These are phyloP conservation scores for Extremus antarcticus DNA, from an alignment of 495 filamentous ascomycete species.

Conservation along the genomic window DNA sequence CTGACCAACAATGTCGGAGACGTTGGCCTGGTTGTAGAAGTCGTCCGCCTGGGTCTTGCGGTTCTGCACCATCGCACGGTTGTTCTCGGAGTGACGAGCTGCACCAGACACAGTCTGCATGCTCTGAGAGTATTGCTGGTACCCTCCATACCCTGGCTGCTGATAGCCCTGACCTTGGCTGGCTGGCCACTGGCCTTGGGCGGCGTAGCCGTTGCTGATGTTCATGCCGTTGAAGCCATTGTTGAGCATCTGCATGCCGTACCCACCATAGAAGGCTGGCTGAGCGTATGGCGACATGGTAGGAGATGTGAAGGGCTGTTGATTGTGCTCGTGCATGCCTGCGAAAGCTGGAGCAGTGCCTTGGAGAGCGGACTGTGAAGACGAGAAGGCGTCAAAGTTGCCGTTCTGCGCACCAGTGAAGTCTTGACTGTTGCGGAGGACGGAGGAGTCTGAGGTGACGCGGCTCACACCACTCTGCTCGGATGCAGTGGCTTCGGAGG, in stretches of 20 bases:
- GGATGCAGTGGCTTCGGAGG: constrained; percentile 41
- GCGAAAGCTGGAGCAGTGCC: constrained; percentile 65
- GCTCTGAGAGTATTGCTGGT: constrained; percentile 29
- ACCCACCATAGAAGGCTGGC: constrained; percentile 38
- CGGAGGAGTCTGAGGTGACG: not conserved
- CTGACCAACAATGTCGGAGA: constrained; percentile 69
- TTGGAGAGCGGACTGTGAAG: constrained; percentile 61
- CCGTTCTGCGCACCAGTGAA: constrained; percentile 35
- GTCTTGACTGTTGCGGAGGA: constrained; percentile 56
- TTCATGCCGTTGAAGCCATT: constrained; percentile 49
- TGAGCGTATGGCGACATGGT: constrained; percentile 28
- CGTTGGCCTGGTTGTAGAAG: constrained; percentile 60
- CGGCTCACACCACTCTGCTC: constrained; percentile 41
- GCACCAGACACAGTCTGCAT: constrained; percentile 10
- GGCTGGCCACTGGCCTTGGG: constrained; percentile 22
- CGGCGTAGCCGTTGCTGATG: constrained; percentile 30
- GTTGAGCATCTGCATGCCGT: constrained; percentile 46
- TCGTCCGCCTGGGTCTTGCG: constrained; percentile 6
- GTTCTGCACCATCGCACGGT: constrained; percentile 7
- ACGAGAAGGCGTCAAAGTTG: constrained; percentile 29
- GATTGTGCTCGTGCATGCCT: constrained; percentile 23
- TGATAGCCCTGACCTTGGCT: constrained; percentile 32
- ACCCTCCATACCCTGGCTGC: constrained; percentile 37
- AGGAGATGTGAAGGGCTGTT: constrained; percentile 14
- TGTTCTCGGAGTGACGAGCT: constrained; percentile 11